phyloP scores from a whole-genome alignment of 2,329 filamentous ascomycete species.

The Colletotrichum sp. region DNA sequence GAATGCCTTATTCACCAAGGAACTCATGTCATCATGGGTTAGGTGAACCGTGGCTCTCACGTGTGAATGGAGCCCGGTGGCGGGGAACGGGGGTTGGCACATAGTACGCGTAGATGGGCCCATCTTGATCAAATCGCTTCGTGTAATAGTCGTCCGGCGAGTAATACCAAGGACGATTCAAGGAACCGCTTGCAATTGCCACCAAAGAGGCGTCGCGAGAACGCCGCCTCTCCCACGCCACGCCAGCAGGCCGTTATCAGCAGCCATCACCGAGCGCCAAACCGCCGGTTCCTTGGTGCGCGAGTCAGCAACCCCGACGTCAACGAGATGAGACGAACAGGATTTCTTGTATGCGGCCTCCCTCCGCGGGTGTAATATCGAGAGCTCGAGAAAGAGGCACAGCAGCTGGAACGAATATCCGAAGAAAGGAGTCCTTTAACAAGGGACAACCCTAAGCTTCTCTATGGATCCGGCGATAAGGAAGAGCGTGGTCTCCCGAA shows the following conservation, averaged over 20 bases:
- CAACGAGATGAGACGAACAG: conserved; percentile 9
- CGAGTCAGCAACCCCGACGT: conserved; percentile 6
- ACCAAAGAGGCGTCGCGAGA: background rate
- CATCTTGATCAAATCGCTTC: conserved; percentile 4
- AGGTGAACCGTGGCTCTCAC: background rate
- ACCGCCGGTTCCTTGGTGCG: background rate
- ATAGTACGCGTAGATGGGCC: background rate
- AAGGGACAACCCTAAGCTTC: conserved; percentile 3
- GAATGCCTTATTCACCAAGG: background rate
- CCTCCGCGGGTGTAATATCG: background rate
- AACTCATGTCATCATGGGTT: background rate
- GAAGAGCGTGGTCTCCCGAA: background rate
- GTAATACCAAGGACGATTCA: background rate
- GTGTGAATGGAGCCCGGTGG: background rate
- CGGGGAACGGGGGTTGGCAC: background rate
- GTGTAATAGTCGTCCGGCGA: background rate
- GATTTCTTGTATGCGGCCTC: background rate
- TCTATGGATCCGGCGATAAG: conserved; percentile 3
- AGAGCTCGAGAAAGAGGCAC: background rate
- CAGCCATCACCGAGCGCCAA: background rate
- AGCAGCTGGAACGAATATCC: background rate
- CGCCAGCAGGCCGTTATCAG: conserved; percentile 3
- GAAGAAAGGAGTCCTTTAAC: background rate
- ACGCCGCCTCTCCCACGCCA: background rate
- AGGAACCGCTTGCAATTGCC: conserved; percentile 2